A percentile compares a stretch with the other conserved stretches of the same genome.
Evolutionary conservation across 345 rosid genomes (phyloP).

Genomic region (Mangifera indica): DNA sequence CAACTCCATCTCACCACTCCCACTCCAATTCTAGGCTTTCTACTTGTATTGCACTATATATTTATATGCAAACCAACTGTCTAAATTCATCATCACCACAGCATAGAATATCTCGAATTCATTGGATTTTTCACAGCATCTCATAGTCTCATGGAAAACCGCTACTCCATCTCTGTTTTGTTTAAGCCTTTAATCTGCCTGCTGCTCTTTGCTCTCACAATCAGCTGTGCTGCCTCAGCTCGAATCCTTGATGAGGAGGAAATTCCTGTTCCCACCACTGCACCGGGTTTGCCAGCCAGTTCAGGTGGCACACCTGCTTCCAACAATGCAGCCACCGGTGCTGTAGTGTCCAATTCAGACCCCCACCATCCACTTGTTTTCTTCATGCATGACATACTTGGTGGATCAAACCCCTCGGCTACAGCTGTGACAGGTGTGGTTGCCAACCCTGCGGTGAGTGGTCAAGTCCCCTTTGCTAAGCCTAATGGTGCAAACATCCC

Average conservation of each 20-base stretch:
- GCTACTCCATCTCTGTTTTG: not conserved
- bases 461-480: constrained; percentile 82
- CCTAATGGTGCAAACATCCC: constrained; percentile 84
- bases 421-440: constrained; percentile 74
- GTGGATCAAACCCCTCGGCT: constrained; percentile 73
- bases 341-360: constrained; percentile 20
- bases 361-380: constrained; percentile 43
- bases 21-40: not conserved
- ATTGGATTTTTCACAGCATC: constrained; percentile 19
- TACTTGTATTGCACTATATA: constrained; percentile 1
- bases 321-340: constrained; percentile 17
- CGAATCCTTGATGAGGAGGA: constrained; percentile 39
- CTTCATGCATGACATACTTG: constrained; percentile 81
- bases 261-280: constrained; percentile 22
- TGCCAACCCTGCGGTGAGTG: constrained; percentile 57
- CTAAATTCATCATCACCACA: constrained; percentile 19
- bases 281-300: constrained; percentile 18
- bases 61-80: constrained; percentile 14
- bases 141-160: constrained; percentile 30
- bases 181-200: constrained; percentile 13
- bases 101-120: constrained; percentile 7
- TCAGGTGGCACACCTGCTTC: constrained; percentile 21
- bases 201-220: constrained; percentile 34
- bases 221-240: constrained; percentile 28
- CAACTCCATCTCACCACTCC: constrained; percentile 30